Evolutionary conservation across 2,329 filamentous ascomycete species (phyloP).

Genomic region (Colletotrichum salicis): DNA sequence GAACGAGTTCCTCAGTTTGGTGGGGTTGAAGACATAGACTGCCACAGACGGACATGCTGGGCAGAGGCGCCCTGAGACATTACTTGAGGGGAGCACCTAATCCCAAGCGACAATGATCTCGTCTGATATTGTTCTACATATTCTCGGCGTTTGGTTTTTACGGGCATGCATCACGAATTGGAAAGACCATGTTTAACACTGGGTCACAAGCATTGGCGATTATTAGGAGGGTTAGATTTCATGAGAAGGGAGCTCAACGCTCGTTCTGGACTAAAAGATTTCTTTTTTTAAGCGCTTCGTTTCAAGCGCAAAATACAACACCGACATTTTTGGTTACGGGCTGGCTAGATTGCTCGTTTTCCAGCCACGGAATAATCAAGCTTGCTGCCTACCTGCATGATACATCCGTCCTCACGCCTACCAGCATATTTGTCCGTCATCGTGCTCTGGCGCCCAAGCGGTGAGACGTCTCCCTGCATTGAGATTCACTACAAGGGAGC

Average conservation of each 20-base stretch:
- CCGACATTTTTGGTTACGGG: not conserved
- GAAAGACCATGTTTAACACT: conserved; percentile 37
- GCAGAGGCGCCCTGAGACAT: conserved; percentile 5
- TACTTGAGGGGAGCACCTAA: not conserved
- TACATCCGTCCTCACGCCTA: not conserved
- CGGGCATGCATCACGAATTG: conserved; percentile 29
- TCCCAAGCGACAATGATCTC: not conserved
- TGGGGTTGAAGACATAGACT: conserved; percentile 64
- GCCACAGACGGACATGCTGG: not conserved
- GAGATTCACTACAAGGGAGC: not conserved
- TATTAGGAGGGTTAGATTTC: conserved; percentile 24
- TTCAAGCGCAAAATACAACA: conserved; percentile 11
- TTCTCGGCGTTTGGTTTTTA: conserved; percentile 23
- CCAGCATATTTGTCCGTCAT: not conserved
- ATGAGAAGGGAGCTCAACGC: conserved; percentile 36
- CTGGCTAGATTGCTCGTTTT: conserved; percentile 2
- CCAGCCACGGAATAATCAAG: not conserved
- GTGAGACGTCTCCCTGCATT: conserved; percentile 16
- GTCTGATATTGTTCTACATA: conserved; percentile 26
- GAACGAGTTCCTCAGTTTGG: conserved; percentile 91
- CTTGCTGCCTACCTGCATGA: not conserved
- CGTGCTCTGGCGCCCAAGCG: not conserved
- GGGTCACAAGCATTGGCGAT: conserved; percentile 36
- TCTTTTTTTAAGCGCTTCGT: no score
- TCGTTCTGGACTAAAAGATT: conserved; percentile 21